Percentiles rank a stretch among this genome's conserved stretches.
Evolutionary conservation across 768 basidiomycete species (phyloP).

Genomic region (Tubosaeta brunneosetosa): DNA sequence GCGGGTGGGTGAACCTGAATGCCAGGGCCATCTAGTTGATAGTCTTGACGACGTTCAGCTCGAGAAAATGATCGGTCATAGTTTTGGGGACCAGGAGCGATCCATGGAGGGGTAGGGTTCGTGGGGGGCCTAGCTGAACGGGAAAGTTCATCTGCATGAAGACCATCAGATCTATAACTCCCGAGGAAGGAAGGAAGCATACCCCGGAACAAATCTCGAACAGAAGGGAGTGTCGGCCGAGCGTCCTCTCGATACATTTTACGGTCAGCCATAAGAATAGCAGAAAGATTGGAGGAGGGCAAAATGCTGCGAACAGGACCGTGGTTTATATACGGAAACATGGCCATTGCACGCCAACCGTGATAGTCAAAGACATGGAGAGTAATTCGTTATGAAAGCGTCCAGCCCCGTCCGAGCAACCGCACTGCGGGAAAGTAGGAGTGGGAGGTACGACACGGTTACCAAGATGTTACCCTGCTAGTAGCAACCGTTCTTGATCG

Average conservation of each 20-base stretch:
- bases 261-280: constrained; percentile 29
- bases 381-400: constrained; percentile 25
- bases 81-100: constrained; percentile 36
- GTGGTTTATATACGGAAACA: constrained; percentile 25
- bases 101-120: constrained; percentile 40
- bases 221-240: constrained; percentile 65
- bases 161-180: constrained; percentile 1
- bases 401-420: constrained; percentile 18
- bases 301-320: neutral
- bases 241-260: constrained; percentile 19
- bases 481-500: constrained; percentile 31
- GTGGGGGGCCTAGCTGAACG: constrained; percentile 36
- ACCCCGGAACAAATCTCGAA: constrained; percentile 68
- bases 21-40: constrained; percentile 25
- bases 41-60: constrained; percentile 22
- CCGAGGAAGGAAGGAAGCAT: constrained; percentile 3
- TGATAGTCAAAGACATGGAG: constrained; percentile 19
- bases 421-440: constrained; percentile 19
- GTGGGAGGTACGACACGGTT: constrained; percentile 25
- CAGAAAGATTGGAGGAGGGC: constrained; percentile 8
- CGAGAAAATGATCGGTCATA: constrained; percentile 24
- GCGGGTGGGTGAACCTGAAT: constrained; percentile 24
- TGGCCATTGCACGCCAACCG: constrained; percentile 23
- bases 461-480: constrained; percentile 23
- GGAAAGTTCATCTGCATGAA: constrained; percentile 43